Base-by-base conservation (phyloP, 164 flowering plant genomes). In the Taxillus chinensis region DNA sequence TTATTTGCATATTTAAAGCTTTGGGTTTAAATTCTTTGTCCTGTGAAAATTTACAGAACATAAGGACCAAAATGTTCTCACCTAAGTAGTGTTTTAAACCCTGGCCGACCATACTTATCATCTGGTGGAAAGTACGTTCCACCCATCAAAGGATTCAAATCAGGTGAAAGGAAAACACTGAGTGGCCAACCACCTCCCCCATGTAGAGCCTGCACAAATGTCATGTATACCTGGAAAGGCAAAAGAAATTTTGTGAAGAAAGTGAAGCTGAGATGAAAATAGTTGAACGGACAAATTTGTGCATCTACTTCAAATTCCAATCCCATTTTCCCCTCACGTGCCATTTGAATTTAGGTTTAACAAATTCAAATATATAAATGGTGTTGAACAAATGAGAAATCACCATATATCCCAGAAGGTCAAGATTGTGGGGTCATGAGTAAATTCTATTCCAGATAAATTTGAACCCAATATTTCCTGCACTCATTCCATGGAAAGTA, bases 101-200 rank as follows among this genome's bases (percentile, higher is more conserved):
- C 96, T 0, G 93, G 93, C 59, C 93, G 77, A 53, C 98, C 96
- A 77, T 81, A 85, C 40, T 87, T 86, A 68, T 92, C 98, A 57
- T 90, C 87, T 5, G 96, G 96, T 37, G 96, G 96, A 64, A 87
- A 92, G 71, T 92, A 92, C 49, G 98, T 92, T 67, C 96, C 98
- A 56, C 98, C 98, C 96, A 92, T 88, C 68, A 92, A 67, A 41
- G 98, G 98, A 74, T 86, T 90, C 72, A 92, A 69, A 77, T 88
- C 93, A 65, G 98, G 98, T 58, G 96, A 83, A 66, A 92, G 89
- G 72, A 92, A 92, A 63, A 73, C 93, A 65, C 76, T 83, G 53
- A 92, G 64, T 39, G 98, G 98, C 98, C 98, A 92, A 60, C 98
- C 98, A 62, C 98, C 98, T 38, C 98, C 90, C 55, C 96, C 92